These are phyloP conservation scores for Aspergillus olivimuriae DNA, from an alignment of 495 filamentous ascomycete species.

Conservation along the genomic window DNA sequence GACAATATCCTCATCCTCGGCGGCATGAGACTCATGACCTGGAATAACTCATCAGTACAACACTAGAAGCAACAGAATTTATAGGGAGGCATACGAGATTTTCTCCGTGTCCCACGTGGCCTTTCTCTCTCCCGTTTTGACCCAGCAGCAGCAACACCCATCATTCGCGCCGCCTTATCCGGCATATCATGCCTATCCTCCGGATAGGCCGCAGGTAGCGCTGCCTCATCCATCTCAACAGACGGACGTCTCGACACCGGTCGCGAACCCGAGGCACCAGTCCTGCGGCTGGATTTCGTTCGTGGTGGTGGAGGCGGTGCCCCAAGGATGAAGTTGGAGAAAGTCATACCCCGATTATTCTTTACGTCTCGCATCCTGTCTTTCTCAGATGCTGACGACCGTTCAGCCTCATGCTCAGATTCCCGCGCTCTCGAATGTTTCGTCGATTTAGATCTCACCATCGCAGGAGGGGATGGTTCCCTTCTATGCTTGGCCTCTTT, in stretches of 20 bases:
- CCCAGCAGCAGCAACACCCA: constrained; percentile 42
- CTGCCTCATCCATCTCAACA: constrained; percentile 41
- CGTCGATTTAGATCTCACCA: constrained; percentile 45
- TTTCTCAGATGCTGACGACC: constrained; percentile 48
- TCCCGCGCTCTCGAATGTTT: constrained; percentile 34
- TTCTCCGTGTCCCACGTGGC: constrained; percentile 29
- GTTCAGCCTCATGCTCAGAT: constrained; percentile 45
- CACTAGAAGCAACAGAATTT: not conserved
- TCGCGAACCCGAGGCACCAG: constrained; percentile 31
- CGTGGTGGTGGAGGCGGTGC: constrained; percentile 37
- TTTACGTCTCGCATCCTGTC: constrained; percentile 35
- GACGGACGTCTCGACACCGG: constrained; percentile 42
- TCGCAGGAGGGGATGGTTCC: constrained; percentile 21
- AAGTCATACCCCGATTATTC: constrained; percentile 42
- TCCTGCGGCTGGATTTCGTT: constrained; percentile 43
- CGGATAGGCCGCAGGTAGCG: constrained; percentile 47
- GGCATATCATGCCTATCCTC: constrained; percentile 43
- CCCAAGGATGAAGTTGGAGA: constrained; percentile 48
- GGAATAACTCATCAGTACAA: constrained; percentile 18
- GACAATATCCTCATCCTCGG: constrained; percentile 55
- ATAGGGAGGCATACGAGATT: constrained; percentile 27
- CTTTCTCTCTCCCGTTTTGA: constrained; percentile 32
- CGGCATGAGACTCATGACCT: constrained; percentile 51
- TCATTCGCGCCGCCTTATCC: constrained; percentile 54
- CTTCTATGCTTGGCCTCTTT: constrained; percentile 31